These are phyloP conservation scores for Turnera subulata DNA, from an alignment of 345 rosid species.

Conservation along the genomic window DNA sequence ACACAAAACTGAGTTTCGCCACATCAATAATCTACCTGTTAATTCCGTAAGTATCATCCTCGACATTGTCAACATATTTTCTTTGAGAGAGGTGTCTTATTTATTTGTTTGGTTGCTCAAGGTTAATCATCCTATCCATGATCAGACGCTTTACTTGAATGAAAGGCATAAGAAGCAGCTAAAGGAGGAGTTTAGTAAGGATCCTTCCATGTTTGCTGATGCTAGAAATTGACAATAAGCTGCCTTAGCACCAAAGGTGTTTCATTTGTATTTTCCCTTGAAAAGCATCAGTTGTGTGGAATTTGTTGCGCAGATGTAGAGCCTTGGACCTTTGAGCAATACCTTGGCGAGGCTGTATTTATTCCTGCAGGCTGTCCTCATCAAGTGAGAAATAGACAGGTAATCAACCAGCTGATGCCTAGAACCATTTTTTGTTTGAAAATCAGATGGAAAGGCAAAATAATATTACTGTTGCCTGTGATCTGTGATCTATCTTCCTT, in stretches of 20 bases:
- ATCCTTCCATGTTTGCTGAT: not conserved
- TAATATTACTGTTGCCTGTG: too few species aligned
- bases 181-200: constrained; percentile 57
- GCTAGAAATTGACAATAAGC: not conserved
- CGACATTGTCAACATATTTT: not conserved
- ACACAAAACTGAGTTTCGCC: not conserved
- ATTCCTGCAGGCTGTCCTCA: constrained; percentile 66
- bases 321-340: constrained; percentile 62
- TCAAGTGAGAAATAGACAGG: constrained; percentile 61
- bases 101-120: constrained; percentile 13
- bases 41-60: not conserved
- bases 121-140: constrained; percentile 61
- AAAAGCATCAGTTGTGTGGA: not conserved
- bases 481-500: too few species aligned
- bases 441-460: too few species aligned
- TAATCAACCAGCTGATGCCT: constrained; percentile 9
- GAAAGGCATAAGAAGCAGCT: constrained; percentile 51
- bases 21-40: not conserved
- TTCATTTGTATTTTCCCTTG: not conserved
- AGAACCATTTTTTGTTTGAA: not conserved
- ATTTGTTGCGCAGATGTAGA: constrained; percentile 37
- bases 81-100: not conserved
- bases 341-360: constrained; percentile 55
- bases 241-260: not conserved
- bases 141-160: constrained; percentile 45